These are phyloP conservation scores for Noccaea caerulescens DNA, from an alignment of 345 rosid genomes.

Conservation along the genomic window DNA sequence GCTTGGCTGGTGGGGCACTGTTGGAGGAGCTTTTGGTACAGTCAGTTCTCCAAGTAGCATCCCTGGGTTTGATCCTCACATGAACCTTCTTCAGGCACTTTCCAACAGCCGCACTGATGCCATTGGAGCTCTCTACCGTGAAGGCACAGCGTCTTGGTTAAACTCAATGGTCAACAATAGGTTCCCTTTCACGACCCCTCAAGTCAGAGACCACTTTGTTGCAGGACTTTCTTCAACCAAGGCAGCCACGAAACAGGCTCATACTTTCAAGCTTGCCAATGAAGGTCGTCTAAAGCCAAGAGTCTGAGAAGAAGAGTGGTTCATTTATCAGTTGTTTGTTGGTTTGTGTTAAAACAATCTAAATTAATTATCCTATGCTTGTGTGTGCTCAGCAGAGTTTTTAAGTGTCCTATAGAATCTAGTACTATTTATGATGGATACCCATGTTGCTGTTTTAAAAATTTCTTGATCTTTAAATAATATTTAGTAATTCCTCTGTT, in stretches of 20 bases:
- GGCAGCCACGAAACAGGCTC: conserved; percentile 83
- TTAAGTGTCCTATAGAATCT: conserved; percentile 34
- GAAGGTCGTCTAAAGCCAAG: conserved; percentile 74
- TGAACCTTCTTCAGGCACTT: conserved; percentile 83
- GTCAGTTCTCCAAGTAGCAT: conserved; percentile 38
- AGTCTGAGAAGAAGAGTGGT: conserved; percentile 42
- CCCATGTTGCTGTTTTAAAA: conserved; percentile 30
- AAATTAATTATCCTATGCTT: conserved; percentile 37
- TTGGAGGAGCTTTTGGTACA: conserved; percentile 66
- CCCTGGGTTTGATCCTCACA: conserved; percentile 65
- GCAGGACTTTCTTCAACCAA: conserved; percentile 62
- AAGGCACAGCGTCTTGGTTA: conserved; percentile 91
- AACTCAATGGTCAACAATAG: conserved; percentile 74
- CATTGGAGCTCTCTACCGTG: conserved; percentile 74
- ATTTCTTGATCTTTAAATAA: conserved; percentile 30
- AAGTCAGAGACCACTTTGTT: conserved; percentile 73
- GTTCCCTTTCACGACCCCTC: conserved; percentile 75
- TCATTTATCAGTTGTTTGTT: conserved; percentile 32
- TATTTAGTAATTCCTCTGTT: conserved; percentile 27
- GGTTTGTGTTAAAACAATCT: conserved; percentile 32
- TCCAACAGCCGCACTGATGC: conserved; percentile 72
- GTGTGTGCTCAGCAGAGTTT: conserved; percentile 38
- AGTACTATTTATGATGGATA: conserved; percentile 43
- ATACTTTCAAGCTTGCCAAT: conserved; percentile 84
- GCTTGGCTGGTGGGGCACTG: conserved; percentile 91